Evolutionary conservation across 139 green algal species (phyloP), one percentile per base, ranked within the genome.

Genomic region (Astrephomene gubernaculifera): DNA sequence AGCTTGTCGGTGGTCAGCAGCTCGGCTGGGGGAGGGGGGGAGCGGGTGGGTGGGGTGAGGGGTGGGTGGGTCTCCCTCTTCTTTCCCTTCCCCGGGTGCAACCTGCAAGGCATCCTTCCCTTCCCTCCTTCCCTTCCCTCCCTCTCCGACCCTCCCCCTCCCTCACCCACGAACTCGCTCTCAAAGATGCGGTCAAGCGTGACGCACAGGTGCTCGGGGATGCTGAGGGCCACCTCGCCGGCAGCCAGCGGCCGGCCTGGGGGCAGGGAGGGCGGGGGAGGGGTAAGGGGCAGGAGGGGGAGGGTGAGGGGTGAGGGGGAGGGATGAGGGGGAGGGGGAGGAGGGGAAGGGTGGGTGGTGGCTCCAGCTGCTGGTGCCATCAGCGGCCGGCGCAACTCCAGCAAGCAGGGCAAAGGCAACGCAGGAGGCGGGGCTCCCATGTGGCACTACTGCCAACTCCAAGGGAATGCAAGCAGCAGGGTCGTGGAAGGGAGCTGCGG

Each of bases 1-100:
- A 99, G 94, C 90, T 98, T 98, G 85, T 95, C 93, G 24, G 95
- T 97, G 4, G 96, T 98, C 19, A 99, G 88, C 86, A 98, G 91
- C 91, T 99, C 97, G 19, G 95, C 96, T 83, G 74, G 4, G 39
- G 7, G 79, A 27, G 24, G 7, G 69, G 41, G 41, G 41, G 43
- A 74, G 67, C 9, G 24, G 57, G 57, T 27, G 57, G 63, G n/a
- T 5, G 63, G 63, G 63, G 12, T 5, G 57, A 65, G 57, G 49
- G 17, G 57, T 14, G 57, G 22, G 22, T 65, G 57, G 57, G 57
- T 14, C n/a, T n/a, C n/a, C n/a, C n/a, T 14, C 70, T 3, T 38
- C 12, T 44, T 2, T 31, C 44, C 36, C 25, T 5, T 19, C 21
- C 10, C n/a, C n/a, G n/a, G n/a, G n/a, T n/a, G n/a, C n/a, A n/a